A percentile compares a stretch with the other conserved stretches of the same genome.
Evolutionary conservation across 177 flowering plant species (phyloP).

Genomic region (Vitis hybrid): DNA sequence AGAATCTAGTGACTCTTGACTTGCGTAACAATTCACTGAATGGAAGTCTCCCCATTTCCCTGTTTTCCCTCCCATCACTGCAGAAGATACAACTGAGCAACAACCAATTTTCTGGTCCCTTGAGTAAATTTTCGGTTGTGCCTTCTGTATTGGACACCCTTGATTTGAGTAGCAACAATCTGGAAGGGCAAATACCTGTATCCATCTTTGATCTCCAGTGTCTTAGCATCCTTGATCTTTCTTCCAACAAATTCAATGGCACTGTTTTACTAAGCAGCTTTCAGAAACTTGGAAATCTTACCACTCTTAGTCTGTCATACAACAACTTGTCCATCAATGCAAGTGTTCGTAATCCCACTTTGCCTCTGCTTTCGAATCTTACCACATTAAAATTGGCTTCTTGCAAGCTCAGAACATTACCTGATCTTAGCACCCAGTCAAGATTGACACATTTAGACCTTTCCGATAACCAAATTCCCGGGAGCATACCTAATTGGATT

Average conservation of each 20-base stretch:
- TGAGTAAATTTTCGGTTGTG: conserved; percentile 7
- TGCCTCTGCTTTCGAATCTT: conserved; percentile 17
- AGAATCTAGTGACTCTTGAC: no score
- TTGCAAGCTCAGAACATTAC: no score
- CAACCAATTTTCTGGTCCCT: conserved; percentile 18
- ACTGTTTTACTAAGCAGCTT: no score
- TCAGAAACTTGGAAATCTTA: no score
- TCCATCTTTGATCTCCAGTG: conserved; percentile 24
- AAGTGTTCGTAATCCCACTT: neutral
- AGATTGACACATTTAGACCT: conserved; percentile 29
- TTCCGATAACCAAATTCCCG: conserved; percentile 31
- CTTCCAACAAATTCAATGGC: no score
- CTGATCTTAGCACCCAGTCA: no score
- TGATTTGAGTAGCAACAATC: no score
- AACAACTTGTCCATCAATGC: conserved; percentile 23
- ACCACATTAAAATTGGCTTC: no score
- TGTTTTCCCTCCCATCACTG: conserved; percentile 22
- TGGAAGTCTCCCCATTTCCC: conserved; percentile 19
- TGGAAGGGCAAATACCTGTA: conserved; percentile 15
- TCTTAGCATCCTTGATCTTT: conserved; percentile 12
- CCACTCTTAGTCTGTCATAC: conserved; percentile 34
- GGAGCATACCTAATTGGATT: conserved; percentile 36
- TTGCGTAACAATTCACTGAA: conserved; percentile 11
- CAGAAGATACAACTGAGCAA: neutral
- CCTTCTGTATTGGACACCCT: conserved; percentile 13